These are phyloP conservation scores for Solioccasus polychromus DNA, from an alignment of 768 basidiomycete species.

Conservation along the genomic window DNA sequence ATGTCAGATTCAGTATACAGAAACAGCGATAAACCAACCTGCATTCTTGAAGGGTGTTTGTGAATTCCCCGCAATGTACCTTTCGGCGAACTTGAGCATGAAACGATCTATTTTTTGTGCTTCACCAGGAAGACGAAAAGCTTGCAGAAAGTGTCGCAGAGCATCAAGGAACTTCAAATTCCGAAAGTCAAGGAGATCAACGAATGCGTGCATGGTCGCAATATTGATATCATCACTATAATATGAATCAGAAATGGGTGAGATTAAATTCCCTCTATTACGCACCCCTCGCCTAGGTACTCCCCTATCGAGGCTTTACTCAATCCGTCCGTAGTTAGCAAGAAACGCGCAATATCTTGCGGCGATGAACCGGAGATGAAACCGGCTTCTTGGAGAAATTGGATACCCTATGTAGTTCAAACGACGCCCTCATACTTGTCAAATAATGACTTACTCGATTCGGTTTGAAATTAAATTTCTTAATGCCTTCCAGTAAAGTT, in stretches of 20 bases:
- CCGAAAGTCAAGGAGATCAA: constrained; percentile 87
- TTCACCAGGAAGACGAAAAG: constrained; percentile 96
- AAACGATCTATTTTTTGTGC: constrained; percentile 98
- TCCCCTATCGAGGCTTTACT: constrained; percentile 97
- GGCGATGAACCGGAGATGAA: constrained; percentile 77
- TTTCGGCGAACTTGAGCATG: constrained; percentile 98
- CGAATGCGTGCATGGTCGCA: constrained; percentile 96
- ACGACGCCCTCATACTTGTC: not conserved
- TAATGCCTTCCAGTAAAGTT: constrained; percentile 89
- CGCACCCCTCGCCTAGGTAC: constrained; percentile 95
- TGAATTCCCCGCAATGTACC: constrained; percentile 87
- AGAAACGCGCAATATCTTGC: constrained; percentile 77
- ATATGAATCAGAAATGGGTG: constrained; percentile 5
- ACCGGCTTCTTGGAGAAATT: constrained; percentile 84
- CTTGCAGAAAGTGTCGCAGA: constrained; percentile 84
- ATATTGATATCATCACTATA: constrained; percentile 84
- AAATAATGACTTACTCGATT: constrained; percentile 64
- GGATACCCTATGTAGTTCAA: constrained; percentile 61
- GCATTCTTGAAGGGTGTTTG: constrained; percentile 91
- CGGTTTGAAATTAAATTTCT: constrained; percentile 98
- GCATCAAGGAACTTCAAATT: constrained; percentile 85
- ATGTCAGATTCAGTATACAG: constrained; percentile 8
- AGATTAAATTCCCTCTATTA: constrained; percentile 7
- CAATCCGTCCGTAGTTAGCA: constrained; percentile 86
- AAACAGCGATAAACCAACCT: constrained; percentile 46